Evolutionary conservation across 441 rosid species (phyloP).

Genomic region (Pelargonium fulgidum): DNA sequence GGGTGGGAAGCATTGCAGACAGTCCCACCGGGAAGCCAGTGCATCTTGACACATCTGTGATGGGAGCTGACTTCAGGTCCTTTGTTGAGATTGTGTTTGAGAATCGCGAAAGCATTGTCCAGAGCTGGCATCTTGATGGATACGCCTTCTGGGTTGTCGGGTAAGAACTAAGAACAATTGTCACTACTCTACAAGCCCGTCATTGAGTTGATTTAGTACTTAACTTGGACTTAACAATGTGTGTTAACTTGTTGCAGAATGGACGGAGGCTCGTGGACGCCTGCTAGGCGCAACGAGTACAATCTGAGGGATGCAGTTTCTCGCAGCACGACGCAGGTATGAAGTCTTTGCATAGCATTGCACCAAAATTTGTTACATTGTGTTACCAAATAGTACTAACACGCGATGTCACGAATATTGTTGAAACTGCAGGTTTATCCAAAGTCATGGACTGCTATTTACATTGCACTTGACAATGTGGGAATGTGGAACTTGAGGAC

Average conservation of each 20-base stretch:
- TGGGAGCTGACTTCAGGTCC: constrained; percentile 48
- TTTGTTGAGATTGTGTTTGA: constrained; percentile 56
- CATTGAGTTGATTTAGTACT: neutral
- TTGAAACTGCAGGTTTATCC: constrained; percentile 51
- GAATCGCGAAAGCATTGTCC: constrained; percentile 50
- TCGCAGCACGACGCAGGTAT: constrained; percentile 53
- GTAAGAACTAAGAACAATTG: constrained; percentile 27
- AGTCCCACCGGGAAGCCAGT: constrained; percentile 29
- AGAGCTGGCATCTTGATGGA: constrained; percentile 66
- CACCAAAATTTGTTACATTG: no score
- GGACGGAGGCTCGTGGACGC: constrained; percentile 53
- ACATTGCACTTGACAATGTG: constrained; percentile 53
- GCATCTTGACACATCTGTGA: constrained; percentile 50
- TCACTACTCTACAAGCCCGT: no score
- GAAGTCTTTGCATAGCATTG: neutral
- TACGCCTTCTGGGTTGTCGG: constrained; percentile 68
- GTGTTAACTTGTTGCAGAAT: constrained; percentile 31
- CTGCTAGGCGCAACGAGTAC: constrained; percentile 41
- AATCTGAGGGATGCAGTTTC: constrained; percentile 57
- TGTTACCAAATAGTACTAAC: no score
- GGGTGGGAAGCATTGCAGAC: constrained; percentile 49
- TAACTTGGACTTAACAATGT: neutral
- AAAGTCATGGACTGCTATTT: constrained; percentile 62
- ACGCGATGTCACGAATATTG: neutral
- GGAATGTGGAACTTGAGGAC: constrained; percentile 73